These are phyloP conservation scores for Cutaneotrichosporon cavernicola DNA, from an alignment of 1,284 basidiomycete species.

Conservation along the genomic window DNA sequence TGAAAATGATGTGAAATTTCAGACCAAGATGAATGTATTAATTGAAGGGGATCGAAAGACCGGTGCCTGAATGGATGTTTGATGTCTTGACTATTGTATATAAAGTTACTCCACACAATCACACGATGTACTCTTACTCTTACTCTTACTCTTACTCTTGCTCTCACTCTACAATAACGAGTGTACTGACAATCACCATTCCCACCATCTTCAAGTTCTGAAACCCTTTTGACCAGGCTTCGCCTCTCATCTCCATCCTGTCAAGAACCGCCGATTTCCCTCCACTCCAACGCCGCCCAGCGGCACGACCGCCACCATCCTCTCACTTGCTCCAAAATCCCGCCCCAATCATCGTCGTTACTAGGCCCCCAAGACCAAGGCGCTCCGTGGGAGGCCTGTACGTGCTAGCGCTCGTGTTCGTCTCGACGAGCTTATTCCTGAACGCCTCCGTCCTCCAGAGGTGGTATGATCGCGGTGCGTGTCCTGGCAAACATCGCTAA, in stretches of 20 bases:
- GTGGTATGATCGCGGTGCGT: constrained; percentile 8
- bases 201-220: background rate
- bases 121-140: no score
- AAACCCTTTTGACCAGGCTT: no score
- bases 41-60: no score
- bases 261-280: background rate
- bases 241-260: background rate
- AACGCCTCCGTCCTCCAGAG: background rate
- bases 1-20: no score
- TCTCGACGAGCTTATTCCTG: background rate
- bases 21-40: no score
- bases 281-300: background rate
- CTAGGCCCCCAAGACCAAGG: background rate
- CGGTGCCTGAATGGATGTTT: no score
- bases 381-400: background rate
- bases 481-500: background rate
- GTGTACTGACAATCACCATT: background rate
- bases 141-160: no score
- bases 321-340: background rate
- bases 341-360: background rate
- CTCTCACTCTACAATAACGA: no score
- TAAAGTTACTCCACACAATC: no score
- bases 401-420: background rate
- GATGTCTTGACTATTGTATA: no score
- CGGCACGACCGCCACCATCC: background rate